Evolutionary conservation across 345 rosid species (phyloP), one percentile per base, ranked within the genome.

Genomic region (Eucalyptus victrix): DNA sequence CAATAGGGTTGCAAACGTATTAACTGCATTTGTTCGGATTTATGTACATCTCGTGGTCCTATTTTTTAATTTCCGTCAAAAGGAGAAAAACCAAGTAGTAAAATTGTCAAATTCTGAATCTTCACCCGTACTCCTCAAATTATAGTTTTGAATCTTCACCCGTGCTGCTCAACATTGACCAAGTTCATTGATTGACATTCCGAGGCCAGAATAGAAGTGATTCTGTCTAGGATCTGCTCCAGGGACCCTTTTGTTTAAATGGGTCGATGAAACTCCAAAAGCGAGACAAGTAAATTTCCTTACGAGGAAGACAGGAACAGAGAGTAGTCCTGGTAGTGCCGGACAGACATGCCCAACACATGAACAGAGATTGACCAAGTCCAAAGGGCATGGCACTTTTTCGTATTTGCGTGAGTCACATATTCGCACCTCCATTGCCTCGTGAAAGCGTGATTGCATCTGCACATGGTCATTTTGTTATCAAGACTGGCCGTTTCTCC

Each of bases 121-220:
- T 62, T 62, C 69, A 28, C 17, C 69, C 69, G 69, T 3, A 6
- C 69, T 12, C n/a, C 0, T 60, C 9, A 60, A 89, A 53, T 53
- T 53, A 19, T 60, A 28, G 69, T 60, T 60, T 60, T 60, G 69
- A 28, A 60, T 60, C 69, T 60, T 60, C 69, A 3, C 17, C 69
- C 69, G 69, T 62, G 4, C 69, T 28, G 30, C 69, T 62, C 32
- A 60, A 72, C 91, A 92, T 83, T 72, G 28, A 72, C 91, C 94
- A 44, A 83, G 80, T 54, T 60, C 91, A 90, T 91, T 92, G 86
- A 91, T 89, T 89, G 87, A 89, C 94, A 96, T 94, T 89, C 60
- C 69, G 86, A 44, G 56, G 24, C 42, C 13, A 72, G 14, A 72
- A 19, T 3, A 72, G 14, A 72, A 19, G 45, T 72, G 45, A 72